Evolutionary conservation across 495 filamentous ascomycete species (phyloP), one percentile per base, ranked within the genome.

Genomic region (Immersiella caudata): DNA sequence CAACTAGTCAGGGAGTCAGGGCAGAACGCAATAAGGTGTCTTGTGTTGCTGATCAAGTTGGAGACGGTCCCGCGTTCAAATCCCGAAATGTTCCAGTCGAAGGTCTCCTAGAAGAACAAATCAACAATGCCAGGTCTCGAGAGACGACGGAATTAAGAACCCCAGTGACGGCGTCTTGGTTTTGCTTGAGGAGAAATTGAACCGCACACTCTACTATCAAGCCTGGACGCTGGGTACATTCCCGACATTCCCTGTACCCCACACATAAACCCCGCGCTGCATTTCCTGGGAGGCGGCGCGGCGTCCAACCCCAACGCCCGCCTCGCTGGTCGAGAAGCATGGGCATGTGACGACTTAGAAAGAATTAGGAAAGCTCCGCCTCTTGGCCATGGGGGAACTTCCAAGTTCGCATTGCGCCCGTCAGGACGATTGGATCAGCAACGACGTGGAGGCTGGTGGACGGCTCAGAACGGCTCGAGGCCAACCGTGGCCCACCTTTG

Each of bases 301-400:
- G 22, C 52, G 8, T 5, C 29, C 8, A 21, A 22, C 52, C 52
- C 24, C 52, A 55, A 55, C 8, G 21, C 52, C 18, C 52, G 20
- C 24, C 2, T 55, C 20, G 52, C 52, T 2, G 52, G 56, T 33
- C 6, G 56, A 29, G 25, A 20, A 33, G 56, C 56, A 59, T 59
- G 56, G 1, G 56, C 56, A 59, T 59, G 56, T 59, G 56, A 59
- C 56, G 25, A n/a, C 56, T n/a, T 29, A 11, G 26, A 33, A 29
- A 7, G 26, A 3, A 11, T 59, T 59, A 26, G 56, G 56, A 26
- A 16, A 26, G 6, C 26, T 35, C 56, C 25, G 56, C 3, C 25
- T 8, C 56, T 59, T 33, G 56, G 24, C 56, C 5, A 59, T 59
- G 56, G 56, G 26, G 56, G 25, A 59, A 59, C 26, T 33, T 59